Conservation (phyloP, 140 eudicot genomes). For the Flaveria floridana region DNA sequence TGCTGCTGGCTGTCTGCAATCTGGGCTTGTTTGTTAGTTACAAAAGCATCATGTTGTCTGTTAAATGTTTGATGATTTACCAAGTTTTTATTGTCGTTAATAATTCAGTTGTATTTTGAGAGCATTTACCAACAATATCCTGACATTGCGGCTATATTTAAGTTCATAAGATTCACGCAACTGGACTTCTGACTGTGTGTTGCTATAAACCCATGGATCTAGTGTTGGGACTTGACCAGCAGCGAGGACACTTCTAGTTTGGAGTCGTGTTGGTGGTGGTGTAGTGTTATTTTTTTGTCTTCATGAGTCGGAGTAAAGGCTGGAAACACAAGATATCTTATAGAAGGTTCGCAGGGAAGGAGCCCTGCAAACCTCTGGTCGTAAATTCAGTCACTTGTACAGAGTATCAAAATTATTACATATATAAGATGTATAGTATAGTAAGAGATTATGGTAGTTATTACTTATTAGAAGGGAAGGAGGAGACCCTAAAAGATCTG, state of each 20-base stretch:
- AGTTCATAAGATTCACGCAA: not conserved
- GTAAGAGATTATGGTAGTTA: too few species aligned
- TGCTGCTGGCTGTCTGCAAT: not conserved
- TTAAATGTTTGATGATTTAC: conserved; percentile 30
- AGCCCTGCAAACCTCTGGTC: too few species aligned
- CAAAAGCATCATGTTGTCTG: conserved; percentile 19
- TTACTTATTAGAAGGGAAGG: too few species aligned
- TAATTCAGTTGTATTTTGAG: conserved; percentile 38
- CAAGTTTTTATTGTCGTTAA: conserved; percentile 27
- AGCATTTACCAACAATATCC: conserved; percentile 10
- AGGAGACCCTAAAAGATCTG: too few species aligned
- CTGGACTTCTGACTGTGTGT: not conserved
- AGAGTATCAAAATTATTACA: too few species aligned
- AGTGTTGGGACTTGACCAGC: not conserved
- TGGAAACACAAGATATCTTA: too few species aligned
- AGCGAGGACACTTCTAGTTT: too few species aligned
- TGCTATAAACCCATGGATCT: not conserved
- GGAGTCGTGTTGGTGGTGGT: too few species aligned
- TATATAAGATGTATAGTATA: too few species aligned
- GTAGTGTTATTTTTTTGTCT: not conserved
- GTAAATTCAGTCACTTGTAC: too few species aligned
- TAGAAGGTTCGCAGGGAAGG: too few species aligned
- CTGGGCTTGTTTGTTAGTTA: conserved; percentile 11
- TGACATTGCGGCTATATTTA: conserved; percentile 9
- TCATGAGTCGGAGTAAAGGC: too few species aligned